Percentiles rank a stretch among this genome's conserved stretches.
Evolutionary conservation across 2,329 filamentous ascomycete genomes (phyloP).

Genomic region (Pyricularia grisea): DNA sequence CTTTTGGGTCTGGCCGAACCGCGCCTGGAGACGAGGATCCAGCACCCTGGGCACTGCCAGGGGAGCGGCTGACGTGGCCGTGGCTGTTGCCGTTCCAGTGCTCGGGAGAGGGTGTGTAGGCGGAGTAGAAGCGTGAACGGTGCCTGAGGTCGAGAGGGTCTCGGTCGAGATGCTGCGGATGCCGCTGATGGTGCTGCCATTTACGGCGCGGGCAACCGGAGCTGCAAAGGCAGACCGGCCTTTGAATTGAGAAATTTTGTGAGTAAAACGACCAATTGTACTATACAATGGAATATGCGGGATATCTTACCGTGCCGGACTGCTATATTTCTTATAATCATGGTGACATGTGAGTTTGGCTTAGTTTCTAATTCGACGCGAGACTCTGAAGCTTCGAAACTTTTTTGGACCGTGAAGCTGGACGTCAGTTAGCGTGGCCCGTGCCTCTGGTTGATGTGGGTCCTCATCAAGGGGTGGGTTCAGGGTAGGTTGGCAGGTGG

Average conservation of each 20-base stretch:
- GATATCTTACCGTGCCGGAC: slow-evolving; percentile 41
- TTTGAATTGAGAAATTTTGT: slow-evolving; percentile 19
- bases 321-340: slow-evolving; percentile 47
- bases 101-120: slow-evolving; percentile 10
- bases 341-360: slow-evolving; percentile 21
- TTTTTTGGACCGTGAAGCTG: neutral
- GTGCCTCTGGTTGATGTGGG: neutral
- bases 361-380: neutral
- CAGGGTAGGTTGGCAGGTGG: neutral
- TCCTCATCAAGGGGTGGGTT: neutral
- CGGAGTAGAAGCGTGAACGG: slow-evolving; percentile 15
- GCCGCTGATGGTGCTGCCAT: slow-evolving; percentile 1
- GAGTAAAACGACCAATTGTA: slow-evolving; percentile 7
- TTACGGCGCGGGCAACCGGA: slow-evolving; percentile 13
- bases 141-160: slow-evolving; percentile 16
- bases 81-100: neutral
- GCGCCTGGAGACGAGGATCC: slow-evolving; percentile 5
- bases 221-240: slow-evolving; percentile 43
- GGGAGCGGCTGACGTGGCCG: neutral
- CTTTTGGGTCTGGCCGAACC: neutral
- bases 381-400: neutral
- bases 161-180: slow-evolving; percentile 29
- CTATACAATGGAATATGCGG: neutral
- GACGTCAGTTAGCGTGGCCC: slow-evolving; percentile 1
- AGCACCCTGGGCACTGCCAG: neutral